phyloP scores from a whole-genome alignment of 306 rosid species.

The Vigna reflexopilosa region DNA sequence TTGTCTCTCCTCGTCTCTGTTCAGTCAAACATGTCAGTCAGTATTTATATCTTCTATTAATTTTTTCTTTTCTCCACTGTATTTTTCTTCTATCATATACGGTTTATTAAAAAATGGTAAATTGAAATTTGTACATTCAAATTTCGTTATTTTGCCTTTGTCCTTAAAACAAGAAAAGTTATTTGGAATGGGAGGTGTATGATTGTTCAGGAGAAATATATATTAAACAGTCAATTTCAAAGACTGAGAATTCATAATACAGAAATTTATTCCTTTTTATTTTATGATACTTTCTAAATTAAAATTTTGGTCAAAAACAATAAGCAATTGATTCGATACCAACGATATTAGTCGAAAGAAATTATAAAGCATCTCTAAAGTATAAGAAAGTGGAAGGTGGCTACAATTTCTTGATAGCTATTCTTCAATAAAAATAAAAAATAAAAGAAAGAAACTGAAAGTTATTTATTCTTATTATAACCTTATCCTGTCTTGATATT shows the following conservation, averaged over 20 bases:
- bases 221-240: not conserved
- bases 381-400: conserved; percentile 8
- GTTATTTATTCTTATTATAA: conserved; percentile 9
- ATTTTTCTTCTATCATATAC: too few relatives aligned
- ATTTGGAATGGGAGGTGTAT: not conserved
- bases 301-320: not conserved
- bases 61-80: too few relatives aligned
- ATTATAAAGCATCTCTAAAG: conserved; percentile 16
- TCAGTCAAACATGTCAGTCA: too few relatives aligned
- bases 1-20: too few relatives aligned
- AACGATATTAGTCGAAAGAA: not conserved
- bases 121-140: too few relatives aligned
- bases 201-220: not conserved
- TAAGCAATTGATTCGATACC: conserved; percentile 9
- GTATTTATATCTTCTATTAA: too few relatives aligned
- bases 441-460: not conserved
- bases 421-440: not conserved
- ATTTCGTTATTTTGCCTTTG: not conserved
- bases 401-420: not conserved
- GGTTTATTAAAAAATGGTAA: too few relatives aligned
- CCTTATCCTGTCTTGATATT: conserved; percentile 4
- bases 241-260: not conserved
- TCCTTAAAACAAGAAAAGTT: not conserved
- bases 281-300: not conserved
- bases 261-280: not conserved